Evolutionary conservation across 2,329 filamentous ascomycete genomes (phyloP).

Genomic region (Fusarium tjaetaba): DNA sequence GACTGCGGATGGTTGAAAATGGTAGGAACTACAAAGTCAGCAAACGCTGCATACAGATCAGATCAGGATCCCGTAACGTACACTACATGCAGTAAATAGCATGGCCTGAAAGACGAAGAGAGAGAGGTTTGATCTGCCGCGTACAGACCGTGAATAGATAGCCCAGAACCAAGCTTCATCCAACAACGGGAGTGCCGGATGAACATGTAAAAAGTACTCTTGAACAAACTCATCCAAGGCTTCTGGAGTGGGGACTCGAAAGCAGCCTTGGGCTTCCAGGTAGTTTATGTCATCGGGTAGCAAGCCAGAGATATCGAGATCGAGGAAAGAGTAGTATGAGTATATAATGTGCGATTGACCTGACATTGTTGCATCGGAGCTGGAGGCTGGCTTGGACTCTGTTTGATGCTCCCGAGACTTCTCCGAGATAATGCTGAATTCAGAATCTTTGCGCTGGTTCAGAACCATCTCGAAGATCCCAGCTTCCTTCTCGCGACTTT

Average conservation of each 20-base stretch:
- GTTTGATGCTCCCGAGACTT: not conserved
- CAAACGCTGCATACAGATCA: too few relatives aligned
- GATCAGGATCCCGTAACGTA: not conserved
- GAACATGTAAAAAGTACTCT: not conserved
- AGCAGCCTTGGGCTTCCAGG: slow-evolving; percentile 22
- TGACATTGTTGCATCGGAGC: not conserved
- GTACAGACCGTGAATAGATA: not conserved
- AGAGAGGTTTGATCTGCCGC: not conserved
- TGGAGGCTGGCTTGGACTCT: not conserved
- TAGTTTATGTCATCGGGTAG: slow-evolving; percentile 17
- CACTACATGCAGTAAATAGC: slow-evolving; percentile 25
- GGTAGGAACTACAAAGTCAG: slow-evolving; percentile 17
- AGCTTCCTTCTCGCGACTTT: not conserved
- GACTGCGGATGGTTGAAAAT: not conserved
- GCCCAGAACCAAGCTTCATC: slow-evolving; percentile 17
- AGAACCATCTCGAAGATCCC: not conserved
- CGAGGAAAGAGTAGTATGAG: slow-evolving; percentile 18
- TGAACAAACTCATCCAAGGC: not conserved
- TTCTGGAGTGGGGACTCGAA: slow-evolving; percentile 16
- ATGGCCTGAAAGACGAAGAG: slow-evolving; percentile 26
- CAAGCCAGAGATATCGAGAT: slow-evolving; percentile 11
- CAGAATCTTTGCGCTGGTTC: not conserved
- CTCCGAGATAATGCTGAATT: not conserved
- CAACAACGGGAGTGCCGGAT: not conserved
- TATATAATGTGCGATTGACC: slow-evolving; percentile 20